phyloP scores from a whole-genome alignment of 2,329 filamentous ascomycete genomes.

The Juglanconis oblonga region DNA sequence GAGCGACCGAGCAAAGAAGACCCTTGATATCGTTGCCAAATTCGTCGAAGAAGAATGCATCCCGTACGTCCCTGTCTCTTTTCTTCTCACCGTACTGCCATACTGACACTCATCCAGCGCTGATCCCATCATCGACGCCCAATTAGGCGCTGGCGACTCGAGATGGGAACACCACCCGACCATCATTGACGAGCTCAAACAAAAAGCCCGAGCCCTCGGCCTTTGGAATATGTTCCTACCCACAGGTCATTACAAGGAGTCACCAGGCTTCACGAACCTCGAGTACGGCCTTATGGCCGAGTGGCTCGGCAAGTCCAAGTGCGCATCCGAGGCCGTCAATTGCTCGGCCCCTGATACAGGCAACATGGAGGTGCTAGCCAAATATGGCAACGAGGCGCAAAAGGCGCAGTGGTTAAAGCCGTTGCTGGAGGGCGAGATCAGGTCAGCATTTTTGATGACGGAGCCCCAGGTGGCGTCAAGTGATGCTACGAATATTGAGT shows the following conservation, averaged over 20 bases:
- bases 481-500: constrained; percentile 89
- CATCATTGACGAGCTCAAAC: constrained; percentile 87
- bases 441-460: constrained; percentile 91
- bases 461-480: constrained; percentile 85
- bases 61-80: constrained; percentile 50
- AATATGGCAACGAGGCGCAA: constrained; percentile 83
- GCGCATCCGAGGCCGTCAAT: constrained; percentile 84
- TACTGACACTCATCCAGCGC: constrained; percentile 45
- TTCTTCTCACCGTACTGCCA: not conserved
- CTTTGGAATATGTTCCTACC: constrained; percentile 99
- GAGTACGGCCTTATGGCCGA: constrained; percentile 99
- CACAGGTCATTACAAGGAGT: constrained; percentile 92
- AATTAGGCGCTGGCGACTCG: constrained; percentile 70
- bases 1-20: constrained; percentile 80
- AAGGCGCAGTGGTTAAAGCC: constrained; percentile 82
- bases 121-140: constrained; percentile 76
- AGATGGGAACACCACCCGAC: constrained; percentile 79
- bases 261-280: constrained; percentile 88
- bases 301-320: constrained; percentile 80
- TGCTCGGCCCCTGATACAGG: constrained; percentile 89
- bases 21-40: constrained; percentile 83
- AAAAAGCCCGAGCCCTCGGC: constrained; percentile 75
- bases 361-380: constrained; percentile 93
- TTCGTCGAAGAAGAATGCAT: constrained; percentile 97
- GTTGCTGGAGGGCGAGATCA: constrained; percentile 78